Percentiles rank a stretch among this genome's conserved stretches.
Conservation (phyloP, 345 rosid genomes). For the Lepidium africanum region DNA sequence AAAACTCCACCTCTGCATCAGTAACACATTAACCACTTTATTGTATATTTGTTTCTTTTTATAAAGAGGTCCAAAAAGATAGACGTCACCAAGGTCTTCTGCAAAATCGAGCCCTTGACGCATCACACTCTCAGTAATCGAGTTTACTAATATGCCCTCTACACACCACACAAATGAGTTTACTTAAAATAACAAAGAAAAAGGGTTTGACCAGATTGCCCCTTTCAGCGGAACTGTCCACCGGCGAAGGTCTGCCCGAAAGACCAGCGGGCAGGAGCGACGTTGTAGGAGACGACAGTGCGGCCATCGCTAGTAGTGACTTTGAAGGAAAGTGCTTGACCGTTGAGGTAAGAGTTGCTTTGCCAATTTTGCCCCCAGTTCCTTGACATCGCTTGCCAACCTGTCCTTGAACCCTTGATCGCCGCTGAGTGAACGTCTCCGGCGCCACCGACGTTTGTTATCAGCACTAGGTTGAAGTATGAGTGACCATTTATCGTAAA, state of each 20-base stretch:
- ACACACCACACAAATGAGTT: slow-evolving; percentile 16
- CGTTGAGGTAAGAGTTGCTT: slow-evolving; percentile 40
- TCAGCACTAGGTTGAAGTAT: slow-evolving; percentile 47
- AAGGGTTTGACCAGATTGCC: neutral
- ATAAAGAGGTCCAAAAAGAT: slow-evolving; percentile 10
- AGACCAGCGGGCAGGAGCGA: slow-evolving; percentile 43
- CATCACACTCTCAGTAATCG: slow-evolving; percentile 5
- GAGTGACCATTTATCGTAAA: slow-evolving; percentile 52
- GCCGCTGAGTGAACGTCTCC: slow-evolving; percentile 43
- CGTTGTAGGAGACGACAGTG: slow-evolving; percentile 32
- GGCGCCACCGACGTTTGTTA: slow-evolving; percentile 58
- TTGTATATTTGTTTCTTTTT: neutral
- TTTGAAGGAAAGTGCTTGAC: slow-evolving; percentile 47
- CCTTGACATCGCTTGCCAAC: slow-evolving; percentile 50
- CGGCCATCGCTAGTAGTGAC: slow-evolving; percentile 47
- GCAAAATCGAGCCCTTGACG: slow-evolving; percentile 22
- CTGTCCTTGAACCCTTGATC: slow-evolving; percentile 46
- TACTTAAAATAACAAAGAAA: neutral
- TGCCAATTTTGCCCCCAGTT: slow-evolving; percentile 70
- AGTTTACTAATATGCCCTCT: slow-evolving; percentile 7
- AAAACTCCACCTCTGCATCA: slow-evolving; percentile 22
- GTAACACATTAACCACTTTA: slow-evolving; percentile 7
- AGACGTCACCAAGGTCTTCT: slow-evolving; percentile 21
- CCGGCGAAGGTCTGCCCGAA: slow-evolving; percentile 50
- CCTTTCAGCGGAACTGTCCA: slow-evolving; percentile 23